Evolutionary conservation across 208 protist genomes (phyloP), one percentile per base, ranked within the genome.

Genomic region (Leishmania turanica): DNA sequence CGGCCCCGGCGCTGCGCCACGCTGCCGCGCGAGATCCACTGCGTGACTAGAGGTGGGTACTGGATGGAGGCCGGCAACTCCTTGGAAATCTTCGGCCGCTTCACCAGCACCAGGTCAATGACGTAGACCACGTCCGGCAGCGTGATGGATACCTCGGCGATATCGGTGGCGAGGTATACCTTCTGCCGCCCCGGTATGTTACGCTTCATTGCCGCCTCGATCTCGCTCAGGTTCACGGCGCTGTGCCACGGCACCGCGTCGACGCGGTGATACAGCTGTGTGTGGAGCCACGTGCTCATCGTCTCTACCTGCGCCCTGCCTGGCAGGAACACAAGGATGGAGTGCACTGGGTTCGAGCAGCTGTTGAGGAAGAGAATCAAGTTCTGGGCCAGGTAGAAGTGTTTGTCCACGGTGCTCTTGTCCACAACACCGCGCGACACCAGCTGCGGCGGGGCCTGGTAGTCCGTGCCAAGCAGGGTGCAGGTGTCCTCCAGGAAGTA

Each of bases 81-180:
- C 54, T 89, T 83, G 37, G 85, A 82, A 70, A 98, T 96, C 66
- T 90, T 90, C 8, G 95, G 95, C 45, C 91, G 86, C 85, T 98
- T 98, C 65, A 85, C 84, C 8, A 92, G 87, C 54, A 99, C 98
- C 49, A 91, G 92, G 85, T 99, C 99, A 56, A 99, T 96, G 17
- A 99, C 98, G 77, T 97, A 95, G 42, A 97, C 94, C 3, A 97
- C 93, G 82, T 99, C 99, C 27, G 98, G 97, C 70, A 99, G 95
- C 54, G 99, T 99, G 27, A 99, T 85, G 53, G 92, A 98, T 3
- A 75, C 71, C 71, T 75, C 71, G 6, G 71, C 71, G 31, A 75
- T 75, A 24, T 75, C 71, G 27, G 98, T 99, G 42, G 96, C 90
- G 31, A 99, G 83, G 72, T 99, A 96, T 49, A 99, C 88, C 87